Conservation (phyloP, 129 eudicot species). For the Silybum marianum region DNA sequence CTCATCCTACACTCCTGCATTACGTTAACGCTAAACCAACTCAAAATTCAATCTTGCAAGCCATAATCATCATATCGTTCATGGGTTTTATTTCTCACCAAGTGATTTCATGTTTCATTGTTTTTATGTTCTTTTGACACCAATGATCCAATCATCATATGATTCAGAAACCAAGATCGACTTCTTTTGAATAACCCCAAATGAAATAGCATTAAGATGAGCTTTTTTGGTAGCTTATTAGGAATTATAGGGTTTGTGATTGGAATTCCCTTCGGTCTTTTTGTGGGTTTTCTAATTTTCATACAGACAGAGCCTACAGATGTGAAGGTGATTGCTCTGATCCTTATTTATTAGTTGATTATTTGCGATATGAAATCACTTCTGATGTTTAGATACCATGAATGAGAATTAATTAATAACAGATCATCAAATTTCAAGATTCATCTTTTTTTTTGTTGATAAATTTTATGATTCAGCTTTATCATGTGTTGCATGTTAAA, state of each 20-base stretch:
- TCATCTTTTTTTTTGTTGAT: no score
- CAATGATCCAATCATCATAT: constrained; percentile 24
- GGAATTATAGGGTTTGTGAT: constrained; percentile 59
- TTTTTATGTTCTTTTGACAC: constrained; percentile 28
- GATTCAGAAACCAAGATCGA: constrained; percentile 14
- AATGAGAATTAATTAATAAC: not conserved
- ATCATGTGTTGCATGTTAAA: no score
- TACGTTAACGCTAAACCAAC: constrained; percentile 39
- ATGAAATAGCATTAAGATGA: constrained; percentile 41
- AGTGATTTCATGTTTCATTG: constrained; percentile 17
- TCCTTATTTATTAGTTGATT: not conserved
- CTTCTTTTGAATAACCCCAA: constrained; percentile 9
- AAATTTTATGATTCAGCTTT: no score
- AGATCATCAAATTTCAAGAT: not conserved
- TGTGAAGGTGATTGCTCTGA: constrained; percentile 47
- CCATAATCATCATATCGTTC: not conserved
- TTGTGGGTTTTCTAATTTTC: constrained; percentile 56
- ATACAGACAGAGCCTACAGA: constrained; percentile 46
- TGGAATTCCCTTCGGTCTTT: constrained; percentile 61
- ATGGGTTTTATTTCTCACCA: constrained; percentile 10
- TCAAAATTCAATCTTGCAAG: constrained; percentile 41
- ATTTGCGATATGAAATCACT: not conserved
- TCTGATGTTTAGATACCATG: not conserved
- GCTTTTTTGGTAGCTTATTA: constrained; percentile 53
- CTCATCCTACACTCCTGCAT: constrained; percentile 36